These are phyloP conservation scores for Guyanaporus albipodus DNA, from an alignment of 768 basidiomycete genomes.

Conservation along the genomic window DNA sequence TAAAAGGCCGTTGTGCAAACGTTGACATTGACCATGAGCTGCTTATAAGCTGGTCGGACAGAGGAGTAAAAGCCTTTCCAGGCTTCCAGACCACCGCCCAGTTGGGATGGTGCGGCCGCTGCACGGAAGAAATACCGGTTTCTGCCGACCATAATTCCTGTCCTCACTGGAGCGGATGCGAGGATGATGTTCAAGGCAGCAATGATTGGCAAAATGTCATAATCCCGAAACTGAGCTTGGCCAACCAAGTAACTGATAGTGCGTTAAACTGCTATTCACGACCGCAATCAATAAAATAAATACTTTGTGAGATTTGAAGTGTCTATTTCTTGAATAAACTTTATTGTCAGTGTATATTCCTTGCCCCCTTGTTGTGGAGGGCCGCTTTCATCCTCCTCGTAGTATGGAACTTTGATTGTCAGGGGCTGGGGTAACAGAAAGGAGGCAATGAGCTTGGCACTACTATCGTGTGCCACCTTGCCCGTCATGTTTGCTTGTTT, in stretches of 20 bases:
- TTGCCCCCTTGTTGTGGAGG: conserved; percentile 31
- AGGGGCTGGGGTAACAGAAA: conserved; percentile 40
- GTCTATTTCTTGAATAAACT: conserved; percentile 41
- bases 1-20: conserved; percentile 51
- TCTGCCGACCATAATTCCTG: conserved; percentile 48
- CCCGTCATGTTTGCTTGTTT: conserved; percentile 36
- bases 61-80: conserved; percentile 53
- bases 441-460: conserved; percentile 44
- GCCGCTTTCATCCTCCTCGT: conserved; percentile 44
- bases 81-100: conserved; percentile 53
- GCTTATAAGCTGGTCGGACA: conserved; percentile 39
- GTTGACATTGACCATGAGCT: conserved; percentile 51
- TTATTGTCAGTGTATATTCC: conserved; percentile 43
- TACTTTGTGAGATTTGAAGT: conserved; percentile 40
- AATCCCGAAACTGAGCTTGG: conserved; percentile 38
- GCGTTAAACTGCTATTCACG: conserved; percentile 5
- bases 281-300: conserved; percentile 3
- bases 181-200: conserved; percentile 50
- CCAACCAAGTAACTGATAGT: conserved; percentile 43
- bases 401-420: conserved; percentile 37
- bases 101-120: conserved; percentile 25
- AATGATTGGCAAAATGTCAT: conserved; percentile 45
- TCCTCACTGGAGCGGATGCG: conserved; percentile 41
- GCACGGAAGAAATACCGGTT: conserved; percentile 51
- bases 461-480: conserved; percentile 45